phyloP scores from a whole-genome alignment of 23 red algal species.

The Agarophyton chilense region DNA sequence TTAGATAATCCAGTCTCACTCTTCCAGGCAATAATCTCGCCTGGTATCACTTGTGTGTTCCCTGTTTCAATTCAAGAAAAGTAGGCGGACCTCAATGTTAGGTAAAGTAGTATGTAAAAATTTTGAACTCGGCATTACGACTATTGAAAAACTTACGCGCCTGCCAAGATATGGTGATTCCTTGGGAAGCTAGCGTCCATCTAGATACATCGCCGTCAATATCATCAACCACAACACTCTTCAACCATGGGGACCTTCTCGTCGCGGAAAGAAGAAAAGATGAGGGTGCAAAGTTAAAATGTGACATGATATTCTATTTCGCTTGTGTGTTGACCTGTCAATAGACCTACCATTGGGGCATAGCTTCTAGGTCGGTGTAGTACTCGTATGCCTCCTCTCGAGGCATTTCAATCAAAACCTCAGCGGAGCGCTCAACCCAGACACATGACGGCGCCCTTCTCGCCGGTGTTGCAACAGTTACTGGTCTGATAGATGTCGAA shows the following conservation, averaged over 20 bases:
- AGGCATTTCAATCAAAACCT: constrained; percentile 21
- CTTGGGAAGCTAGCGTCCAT: constrained; percentile 71
- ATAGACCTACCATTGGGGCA: constrained; percentile 46
- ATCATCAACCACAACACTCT: constrained; percentile 62
- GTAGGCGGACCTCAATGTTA: too few relatives aligned
- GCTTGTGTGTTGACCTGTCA: too few relatives aligned
- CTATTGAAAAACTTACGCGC: constrained; percentile 32
- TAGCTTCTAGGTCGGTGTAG: constrained; percentile 58
- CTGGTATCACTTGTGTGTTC: constrained; percentile 59
- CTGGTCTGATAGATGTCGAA: background rate
- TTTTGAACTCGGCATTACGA: background rate
- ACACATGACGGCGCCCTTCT: constrained; percentile 21
- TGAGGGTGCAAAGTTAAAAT: too few relatives aligned
- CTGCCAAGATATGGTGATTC: constrained; percentile 65
- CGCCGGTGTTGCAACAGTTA: background rate
- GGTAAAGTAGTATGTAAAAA: background rate
- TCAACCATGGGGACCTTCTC: constrained; percentile 66
- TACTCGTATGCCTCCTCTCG: constrained; percentile 28
- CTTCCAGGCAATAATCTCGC: constrained; percentile 81
- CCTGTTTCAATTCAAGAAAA: background rate
- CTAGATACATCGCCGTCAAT: constrained; percentile 39
- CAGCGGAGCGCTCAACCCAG: constrained; percentile 54
- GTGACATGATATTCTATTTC: too few relatives aligned
- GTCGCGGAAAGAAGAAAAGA: background rate
- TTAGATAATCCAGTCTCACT: constrained; percentile 70